These are phyloP conservation scores for Pachyrhizus erosus DNA, from an alignment of 306 rosid species.

Conservation along the genomic window DNA sequence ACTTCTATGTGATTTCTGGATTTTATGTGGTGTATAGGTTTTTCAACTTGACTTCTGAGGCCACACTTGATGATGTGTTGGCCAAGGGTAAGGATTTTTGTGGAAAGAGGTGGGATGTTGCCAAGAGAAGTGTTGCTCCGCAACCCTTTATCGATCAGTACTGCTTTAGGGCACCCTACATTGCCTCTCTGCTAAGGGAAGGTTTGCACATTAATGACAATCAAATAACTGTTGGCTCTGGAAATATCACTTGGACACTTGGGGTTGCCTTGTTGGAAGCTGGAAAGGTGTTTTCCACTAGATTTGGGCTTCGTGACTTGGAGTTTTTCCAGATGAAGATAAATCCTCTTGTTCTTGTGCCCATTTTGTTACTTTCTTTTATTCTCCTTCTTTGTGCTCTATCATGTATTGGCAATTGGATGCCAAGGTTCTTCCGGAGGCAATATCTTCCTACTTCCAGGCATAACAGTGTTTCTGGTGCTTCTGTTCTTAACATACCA, in stretches of 20 bases:
- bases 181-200: constrained; percentile 79
- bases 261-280: constrained; percentile 97
- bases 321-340: constrained; percentile 70
- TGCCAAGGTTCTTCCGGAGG: constrained; percentile 80
- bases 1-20: constrained; percentile 86
- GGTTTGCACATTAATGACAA: constrained; percentile 86
- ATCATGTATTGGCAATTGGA: constrained; percentile 69
- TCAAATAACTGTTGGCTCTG: constrained; percentile 85
- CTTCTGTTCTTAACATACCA: constrained; percentile 76
- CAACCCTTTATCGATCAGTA: constrained; percentile 98
- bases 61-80: constrained; percentile 81
- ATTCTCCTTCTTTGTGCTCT: constrained; percentile 73
- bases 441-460: constrained; percentile 80
- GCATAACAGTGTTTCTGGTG: constrained; percentile 62
- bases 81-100: constrained; percentile 82
- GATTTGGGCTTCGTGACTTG: constrained; percentile 63
- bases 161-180: constrained; percentile 95
- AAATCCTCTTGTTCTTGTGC: constrained; percentile 62
- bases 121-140: constrained; percentile 81
- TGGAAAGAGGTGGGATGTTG: constrained; percentile 82
- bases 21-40: constrained; percentile 90
- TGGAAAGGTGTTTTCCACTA: constrained; percentile 66
- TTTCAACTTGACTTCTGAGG: constrained; percentile 84
- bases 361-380: constrained; percentile 67
- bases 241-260: constrained; percentile 95